Evolutionary conservation across 2,329 filamentous ascomycete genomes (phyloP).

Genomic region (Fusarium newnesense): DNA sequence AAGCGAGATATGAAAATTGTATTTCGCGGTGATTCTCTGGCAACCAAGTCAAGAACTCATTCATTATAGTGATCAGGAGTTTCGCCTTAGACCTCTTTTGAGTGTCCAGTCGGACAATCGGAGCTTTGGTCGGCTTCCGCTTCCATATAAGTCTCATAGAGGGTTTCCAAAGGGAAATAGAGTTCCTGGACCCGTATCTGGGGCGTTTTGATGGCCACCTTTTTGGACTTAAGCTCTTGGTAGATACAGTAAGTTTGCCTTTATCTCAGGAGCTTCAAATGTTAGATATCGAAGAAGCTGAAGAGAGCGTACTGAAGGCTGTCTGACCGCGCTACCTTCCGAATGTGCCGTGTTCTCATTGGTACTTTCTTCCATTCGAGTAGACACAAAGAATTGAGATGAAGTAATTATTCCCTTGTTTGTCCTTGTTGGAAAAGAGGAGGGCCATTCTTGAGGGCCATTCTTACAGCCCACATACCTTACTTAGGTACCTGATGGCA

Average conservation of each 20-base stretch:
- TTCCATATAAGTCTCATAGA: not conserved
- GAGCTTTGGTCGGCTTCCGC: not conserved
- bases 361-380: not conserved
- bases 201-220: not conserved
- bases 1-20: not conserved
- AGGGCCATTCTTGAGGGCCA: not conserved
- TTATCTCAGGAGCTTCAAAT: not conserved
- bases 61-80: not conserved
- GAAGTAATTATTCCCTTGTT: too few species aligned
- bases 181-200: not conserved
- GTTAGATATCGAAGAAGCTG: not conserved
- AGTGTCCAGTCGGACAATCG: not conserved
- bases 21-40: not conserved
- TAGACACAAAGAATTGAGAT: not conserved
- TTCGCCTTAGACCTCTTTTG: not conserved
- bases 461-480: too few species aligned
- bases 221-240: not conserved
- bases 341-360: too few species aligned
- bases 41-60: not conserved
- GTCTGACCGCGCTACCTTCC: not conserved
- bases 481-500: not conserved
- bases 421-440: not conserved
- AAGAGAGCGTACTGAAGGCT: not conserved
- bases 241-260: not conserved
- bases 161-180: not conserved